Base-by-base conservation (phyloP, 139 green algal species). In the Chlorella sp. region DNA sequence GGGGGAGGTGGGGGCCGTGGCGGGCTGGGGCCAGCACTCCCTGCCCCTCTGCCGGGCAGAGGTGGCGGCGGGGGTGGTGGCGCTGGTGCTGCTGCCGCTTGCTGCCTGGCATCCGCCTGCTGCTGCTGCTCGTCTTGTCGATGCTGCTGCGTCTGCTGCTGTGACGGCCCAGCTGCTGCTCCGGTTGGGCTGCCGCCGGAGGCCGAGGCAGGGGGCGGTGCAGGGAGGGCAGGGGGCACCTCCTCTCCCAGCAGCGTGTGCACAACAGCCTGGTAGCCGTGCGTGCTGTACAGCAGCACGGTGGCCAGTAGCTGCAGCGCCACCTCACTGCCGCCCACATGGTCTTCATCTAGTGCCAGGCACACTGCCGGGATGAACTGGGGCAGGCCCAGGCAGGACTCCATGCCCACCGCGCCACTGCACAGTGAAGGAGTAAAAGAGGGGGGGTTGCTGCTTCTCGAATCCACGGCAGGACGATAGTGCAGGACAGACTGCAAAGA, bases 261-360 rank as follows among this genome's bases (percentile, higher is more conserved):
- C 47, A 82, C 23, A 57, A 67, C 36, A 0, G 76, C 57, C 18
- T 38, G 34, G 38, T 91, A 89, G 26, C 88, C 85, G 3, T 80
- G 51, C 15, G 32, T 23, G 60, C 78, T 87, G 70, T 84, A 91
- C 34, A 89, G 71, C 51, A 82, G 86, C 62, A 89, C 64, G 57
- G 83, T 89, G 76, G 70, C 81, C 21, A 91, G 85, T 55, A 91
- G 86, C 64, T 91, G 81, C 65, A 91, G 57, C 26, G 85, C 84
- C 80, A 89, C 64, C 75, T 86, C 72, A 62, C 67, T 85, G 63
- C 69, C 74, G 21, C 74, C 83, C 6, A 57, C 74, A 3, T 47
- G 74, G 13, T 63, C 30, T 2, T 81, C 74, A 23, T 87, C 83
- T 25, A 76, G 39, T 4, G 78, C 65, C 78, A 90, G 39, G 71